These are phyloP conservation scores for Trametes cinnabarina DNA, from an alignment of 768 basidiomycete genomes.

Conservation along the genomic window DNA sequence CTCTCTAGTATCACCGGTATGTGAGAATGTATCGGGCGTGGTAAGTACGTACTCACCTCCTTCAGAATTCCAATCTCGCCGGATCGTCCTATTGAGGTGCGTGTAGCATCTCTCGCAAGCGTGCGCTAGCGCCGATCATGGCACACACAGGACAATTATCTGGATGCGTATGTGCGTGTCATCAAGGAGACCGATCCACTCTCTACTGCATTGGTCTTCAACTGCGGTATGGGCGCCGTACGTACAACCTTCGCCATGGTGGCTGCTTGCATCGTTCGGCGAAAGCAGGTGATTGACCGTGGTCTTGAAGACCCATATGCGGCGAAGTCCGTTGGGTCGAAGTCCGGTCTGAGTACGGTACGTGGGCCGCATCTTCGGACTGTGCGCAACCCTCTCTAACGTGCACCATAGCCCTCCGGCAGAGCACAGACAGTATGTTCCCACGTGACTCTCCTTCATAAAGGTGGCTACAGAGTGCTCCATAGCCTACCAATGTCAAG, in stretches of 20 bases:
- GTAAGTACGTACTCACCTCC: not conserved
- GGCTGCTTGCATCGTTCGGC: slow-evolving; percentile 82
- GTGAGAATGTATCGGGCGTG: slow-evolving; percentile 6
- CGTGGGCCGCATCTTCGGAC: slow-evolving; percentile 15
- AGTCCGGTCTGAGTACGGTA: slow-evolving; percentile 51
- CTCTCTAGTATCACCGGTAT: slow-evolving; percentile 70
- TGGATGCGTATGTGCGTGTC: slow-evolving; percentile 87
- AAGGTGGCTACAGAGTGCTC: not conserved
- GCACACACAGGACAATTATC: slow-evolving; percentile 77
- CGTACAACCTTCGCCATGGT: slow-evolving; percentile 97
- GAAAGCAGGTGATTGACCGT: slow-evolving; percentile 59
- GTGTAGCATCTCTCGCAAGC: slow-evolving; percentile 3
- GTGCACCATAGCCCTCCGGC: slow-evolving; percentile 23
- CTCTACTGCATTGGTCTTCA: slow-evolving; percentile 83
- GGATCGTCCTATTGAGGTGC: slow-evolving; percentile 84
- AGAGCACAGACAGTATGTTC: slow-evolving; percentile 9
- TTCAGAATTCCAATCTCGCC: slow-evolving; percentile 90
- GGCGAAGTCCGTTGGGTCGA: slow-evolving; percentile 31
- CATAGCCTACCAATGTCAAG: slow-evolving; percentile 52
- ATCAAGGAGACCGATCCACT: slow-evolving; percentile 79
- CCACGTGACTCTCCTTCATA: not conserved
- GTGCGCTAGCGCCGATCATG: not conserved
- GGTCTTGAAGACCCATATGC: slow-evolving; percentile 82
- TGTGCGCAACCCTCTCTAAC: not conserved
- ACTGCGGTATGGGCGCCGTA: slow-evolving; percentile 96